Conservation (phyloP, 1,139 yeast genomes). For the Hyphopichia buzzinii region DNA sequence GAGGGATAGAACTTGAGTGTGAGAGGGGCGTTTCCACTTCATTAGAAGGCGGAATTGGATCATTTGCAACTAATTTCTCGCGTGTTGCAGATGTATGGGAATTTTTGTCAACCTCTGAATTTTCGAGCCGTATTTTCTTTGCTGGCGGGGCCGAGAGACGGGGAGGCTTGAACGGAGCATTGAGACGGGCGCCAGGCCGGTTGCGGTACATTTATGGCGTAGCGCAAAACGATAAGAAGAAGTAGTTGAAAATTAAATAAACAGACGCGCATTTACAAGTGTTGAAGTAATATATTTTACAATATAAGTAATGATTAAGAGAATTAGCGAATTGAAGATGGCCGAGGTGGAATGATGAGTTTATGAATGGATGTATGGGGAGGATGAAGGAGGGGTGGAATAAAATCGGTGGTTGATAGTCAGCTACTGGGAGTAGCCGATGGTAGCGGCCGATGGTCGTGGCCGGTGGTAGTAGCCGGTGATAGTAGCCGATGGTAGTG, state of each 20-base stretch:
- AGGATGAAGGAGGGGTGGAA: too few relatives aligned
- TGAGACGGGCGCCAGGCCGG: slow-evolving; percentile 3
- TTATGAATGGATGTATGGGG: too few relatives aligned
- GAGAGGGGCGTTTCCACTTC: neutral
- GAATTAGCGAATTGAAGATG: too few relatives aligned
- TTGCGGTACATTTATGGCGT: neutral
- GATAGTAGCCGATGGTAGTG: too few relatives aligned
- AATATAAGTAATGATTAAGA: too few relatives aligned
- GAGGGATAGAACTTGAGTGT: neutral
- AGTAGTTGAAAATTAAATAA: neutral
- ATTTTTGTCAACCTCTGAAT: too few relatives aligned
- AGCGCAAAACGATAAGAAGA: neutral
- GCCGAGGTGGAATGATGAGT: too few relatives aligned
- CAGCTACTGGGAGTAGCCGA: too few relatives aligned
- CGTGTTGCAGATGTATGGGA: neutral
- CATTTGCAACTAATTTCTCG: neutral
- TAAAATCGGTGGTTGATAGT: too few relatives aligned
- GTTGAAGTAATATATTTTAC: neutral
- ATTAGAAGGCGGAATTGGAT: neutral
- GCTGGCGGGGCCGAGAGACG: slow-evolving; percentile 6
- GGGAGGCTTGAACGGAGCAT: slow-evolving; percentile 17
- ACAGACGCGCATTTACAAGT: slow-evolving; percentile 1
- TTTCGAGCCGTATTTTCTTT: neutral
- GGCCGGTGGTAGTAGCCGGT: too few relatives aligned
- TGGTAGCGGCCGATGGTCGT: too few relatives aligned